These are phyloP conservation scores for Psophocarpus tetragonolobus DNA, from an alignment of 306 rosid genomes.

Conservation along the genomic window DNA sequence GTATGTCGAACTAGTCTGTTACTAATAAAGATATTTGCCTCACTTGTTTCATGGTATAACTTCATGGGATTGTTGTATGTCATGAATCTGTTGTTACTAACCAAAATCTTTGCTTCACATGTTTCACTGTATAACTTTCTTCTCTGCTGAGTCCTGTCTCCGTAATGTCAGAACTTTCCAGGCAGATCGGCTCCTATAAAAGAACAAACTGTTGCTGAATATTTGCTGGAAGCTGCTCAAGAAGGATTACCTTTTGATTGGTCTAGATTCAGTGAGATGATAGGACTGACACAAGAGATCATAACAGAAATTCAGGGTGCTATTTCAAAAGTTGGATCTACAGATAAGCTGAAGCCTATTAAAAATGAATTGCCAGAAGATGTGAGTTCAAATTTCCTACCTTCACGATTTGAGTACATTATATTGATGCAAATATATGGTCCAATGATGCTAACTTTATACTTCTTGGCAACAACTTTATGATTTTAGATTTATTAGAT, in stretches of 20 bases:
- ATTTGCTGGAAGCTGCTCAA: slow-evolving; percentile 75
- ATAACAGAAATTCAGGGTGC: slow-evolving; percentile 60
- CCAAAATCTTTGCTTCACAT: slow-evolving; percentile 6
- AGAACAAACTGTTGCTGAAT: slow-evolving; percentile 72
- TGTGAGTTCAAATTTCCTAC: slow-evolving; percentile 51
- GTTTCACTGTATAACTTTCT: slow-evolving; percentile 23
- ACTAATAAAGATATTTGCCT: slow-evolving; percentile 11
- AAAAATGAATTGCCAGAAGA: slow-evolving; percentile 81
- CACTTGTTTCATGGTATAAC: slow-evolving; percentile 8
- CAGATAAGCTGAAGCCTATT: slow-evolving; percentile 83
- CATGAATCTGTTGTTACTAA: background rate
- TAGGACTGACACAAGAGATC: slow-evolving; percentile 53
- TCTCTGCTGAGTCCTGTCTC: background rate
- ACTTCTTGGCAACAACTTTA: background rate
- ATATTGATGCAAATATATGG: background rate
- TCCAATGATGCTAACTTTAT: background rate
- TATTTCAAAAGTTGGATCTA: slow-evolving; percentile 70
- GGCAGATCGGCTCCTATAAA: slow-evolving; percentile 81
- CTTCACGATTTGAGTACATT: slow-evolving; percentile 14
- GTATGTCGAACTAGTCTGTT: slow-evolving; percentile 47
- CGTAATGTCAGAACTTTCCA: slow-evolving; percentile 56
- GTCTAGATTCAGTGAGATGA: slow-evolving; percentile 60
- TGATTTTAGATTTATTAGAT: background rate
- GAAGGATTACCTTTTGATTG: slow-evolving; percentile 77
- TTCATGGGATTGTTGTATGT: slow-evolving; percentile 69